phyloP scores from a whole-genome alignment of 177 flowering plant species.

The Vitis hybrid region DNA sequence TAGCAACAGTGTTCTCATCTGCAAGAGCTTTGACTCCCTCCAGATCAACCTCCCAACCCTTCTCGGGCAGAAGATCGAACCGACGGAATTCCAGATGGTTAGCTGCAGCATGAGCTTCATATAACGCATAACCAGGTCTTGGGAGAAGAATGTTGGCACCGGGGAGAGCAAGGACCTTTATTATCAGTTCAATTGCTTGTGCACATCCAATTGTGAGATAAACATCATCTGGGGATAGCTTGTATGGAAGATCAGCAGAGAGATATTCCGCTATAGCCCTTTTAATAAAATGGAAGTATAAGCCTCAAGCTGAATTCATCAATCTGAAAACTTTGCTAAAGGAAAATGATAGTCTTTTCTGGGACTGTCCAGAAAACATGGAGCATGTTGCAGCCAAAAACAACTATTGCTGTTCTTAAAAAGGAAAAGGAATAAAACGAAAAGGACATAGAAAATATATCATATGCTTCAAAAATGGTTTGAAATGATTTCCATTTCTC shows the following conservation, averaged over 20 bases:
- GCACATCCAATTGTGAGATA: constrained; percentile 38
- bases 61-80: constrained; percentile 42
- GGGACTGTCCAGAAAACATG: too few species aligned
- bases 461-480: too few species aligned
- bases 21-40: constrained; percentile 27
- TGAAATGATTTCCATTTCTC: too few species aligned
- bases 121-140: constrained; percentile 44
- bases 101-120: constrained; percentile 32
- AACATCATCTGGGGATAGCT: constrained; percentile 38
- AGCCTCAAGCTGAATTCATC: background rate
- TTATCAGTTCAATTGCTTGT: constrained; percentile 41
- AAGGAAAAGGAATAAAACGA: too few species aligned
- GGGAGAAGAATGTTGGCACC: constrained; percentile 53
- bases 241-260: constrained; percentile 37
- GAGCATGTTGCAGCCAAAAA: too few species aligned
- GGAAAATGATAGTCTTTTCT: too few species aligned
- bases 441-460: too few species aligned
- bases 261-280: constrained; percentile 51
- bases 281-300: background rate
- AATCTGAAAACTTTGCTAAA: background rate
- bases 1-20: constrained; percentile 34
- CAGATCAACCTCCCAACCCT: constrained; percentile 35
- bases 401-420: too few species aligned
- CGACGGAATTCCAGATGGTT: constrained; percentile 34
- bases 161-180: constrained; percentile 37